A percentile compares a stretch with the other conserved stretches of the same genome.
phyloP scores from a whole-genome alignment of 148 eudicot species.

The Linanthus parryae region DNA sequence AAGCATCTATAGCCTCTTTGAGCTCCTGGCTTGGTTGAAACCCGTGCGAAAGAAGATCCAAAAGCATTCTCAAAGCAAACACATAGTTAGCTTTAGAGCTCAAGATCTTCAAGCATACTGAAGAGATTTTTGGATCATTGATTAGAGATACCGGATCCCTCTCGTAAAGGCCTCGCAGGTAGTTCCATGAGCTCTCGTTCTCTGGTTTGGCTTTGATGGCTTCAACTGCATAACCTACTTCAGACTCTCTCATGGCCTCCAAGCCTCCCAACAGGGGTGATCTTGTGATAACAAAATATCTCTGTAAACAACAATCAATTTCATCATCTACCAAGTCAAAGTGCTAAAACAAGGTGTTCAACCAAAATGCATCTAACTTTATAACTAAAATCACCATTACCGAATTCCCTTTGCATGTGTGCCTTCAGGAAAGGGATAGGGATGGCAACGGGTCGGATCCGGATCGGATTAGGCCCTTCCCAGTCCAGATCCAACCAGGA shows the following conservation, averaged over 20 bases:
- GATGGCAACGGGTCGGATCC: too few relatives aligned
- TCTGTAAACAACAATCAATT: conserved; percentile 30
- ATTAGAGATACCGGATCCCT: conserved; percentile 38
- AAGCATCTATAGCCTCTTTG: conserved; percentile 44
- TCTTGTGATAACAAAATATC: conserved; percentile 78
- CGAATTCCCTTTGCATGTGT: too few relatives aligned
- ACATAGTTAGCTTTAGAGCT: conserved; percentile 27
- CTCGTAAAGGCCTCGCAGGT: conserved; percentile 85
- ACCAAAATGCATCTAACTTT: too few relatives aligned
- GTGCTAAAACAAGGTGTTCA: too few relatives aligned
- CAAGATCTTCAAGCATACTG: conserved; percentile 60
- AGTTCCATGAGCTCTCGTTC: conserved; percentile 96
- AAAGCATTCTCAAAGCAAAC: conserved; percentile 64
- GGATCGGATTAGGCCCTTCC: too few relatives aligned
- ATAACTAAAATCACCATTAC: too few relatives aligned
- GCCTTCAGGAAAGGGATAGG: too few relatives aligned
- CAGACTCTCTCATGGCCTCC: conserved; percentile 68
- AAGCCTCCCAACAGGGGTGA: conserved; percentile 84
- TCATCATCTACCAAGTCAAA: background rate
- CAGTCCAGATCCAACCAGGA: too few relatives aligned
- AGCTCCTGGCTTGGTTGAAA: conserved; percentile 59
- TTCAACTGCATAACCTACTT: conserved; percentile 64
- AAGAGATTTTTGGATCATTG: conserved; percentile 53
- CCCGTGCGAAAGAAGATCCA: conserved; percentile 72
- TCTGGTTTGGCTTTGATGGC: conserved; percentile 66